A percentile compares a stretch with the other conserved stretches of the same genome.
Evolutionary conservation across 169 alveolate species (phyloP).

Genomic region (Cryptosporidium muris): DNA sequence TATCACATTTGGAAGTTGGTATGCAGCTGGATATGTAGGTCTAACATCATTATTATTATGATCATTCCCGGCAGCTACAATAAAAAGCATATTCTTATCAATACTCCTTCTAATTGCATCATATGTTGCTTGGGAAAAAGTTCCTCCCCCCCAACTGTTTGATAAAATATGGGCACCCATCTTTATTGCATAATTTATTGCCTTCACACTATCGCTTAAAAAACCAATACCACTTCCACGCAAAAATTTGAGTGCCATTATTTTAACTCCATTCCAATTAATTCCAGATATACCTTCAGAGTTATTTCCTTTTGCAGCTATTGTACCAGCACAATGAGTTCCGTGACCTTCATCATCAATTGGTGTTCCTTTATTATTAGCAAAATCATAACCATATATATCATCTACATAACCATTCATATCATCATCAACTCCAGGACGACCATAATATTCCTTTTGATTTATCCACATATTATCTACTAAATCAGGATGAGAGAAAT

Average conservation of each 20-base stretch:
- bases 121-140: slow-evolving; percentile 76
- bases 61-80: slow-evolving; percentile 80
- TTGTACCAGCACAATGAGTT: slow-evolving; percentile 80
- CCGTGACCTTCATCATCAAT: slow-evolving; percentile 82
- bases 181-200: slow-evolving; percentile 75
- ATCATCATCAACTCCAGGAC: slow-evolving; percentile 79
- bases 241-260: slow-evolving; percentile 75
- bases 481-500: slow-evolving; percentile 83
- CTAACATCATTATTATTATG: slow-evolving; percentile 73
- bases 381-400: slow-evolving; percentile 80
- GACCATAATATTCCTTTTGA: slow-evolving; percentile 79
- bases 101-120: slow-evolving; percentile 75
- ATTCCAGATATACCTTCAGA: slow-evolving; percentile 71
- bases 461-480: slow-evolving; percentile 79
- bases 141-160: slow-evolving; percentile 83
- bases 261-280: slow-evolving; percentile 54
- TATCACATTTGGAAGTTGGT: slow-evolving; percentile 53
- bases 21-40: slow-evolving; percentile 74
- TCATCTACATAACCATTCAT: slow-evolving; percentile 81
- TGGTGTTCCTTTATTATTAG: slow-evolving; percentile 73
- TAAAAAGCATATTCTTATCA: slow-evolving; percentile 74
- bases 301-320: slow-evolving; percentile 80
- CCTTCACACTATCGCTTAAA: slow-evolving; percentile 77
- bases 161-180: slow-evolving; percentile 79
- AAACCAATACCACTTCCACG: slow-evolving; percentile 78